Conservation (phyloP, 768 basidiomycete genomes). For the Lanmaoa rubissima region DNA sequence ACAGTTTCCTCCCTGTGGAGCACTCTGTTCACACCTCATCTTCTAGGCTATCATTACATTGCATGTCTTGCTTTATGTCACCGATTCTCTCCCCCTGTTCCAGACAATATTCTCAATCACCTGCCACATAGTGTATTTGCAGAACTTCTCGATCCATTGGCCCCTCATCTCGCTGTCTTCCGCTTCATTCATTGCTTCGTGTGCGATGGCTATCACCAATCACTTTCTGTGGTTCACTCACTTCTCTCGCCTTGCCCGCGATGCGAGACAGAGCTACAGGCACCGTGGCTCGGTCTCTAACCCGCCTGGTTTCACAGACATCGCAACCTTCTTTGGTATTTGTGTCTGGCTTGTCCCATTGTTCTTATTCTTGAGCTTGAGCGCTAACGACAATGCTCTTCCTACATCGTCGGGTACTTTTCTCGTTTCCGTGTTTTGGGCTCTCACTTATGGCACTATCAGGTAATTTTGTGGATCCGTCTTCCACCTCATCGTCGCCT, state of each 20-base stretch:
- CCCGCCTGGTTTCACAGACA: conserved; percentile 61
- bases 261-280: conserved; percentile 50
- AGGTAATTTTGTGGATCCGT: conserved; percentile 23
- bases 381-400: conserved; percentile 95
- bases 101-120: conserved; percentile 75
- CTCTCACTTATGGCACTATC: background rate
- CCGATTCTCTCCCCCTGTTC: conserved; percentile 76
- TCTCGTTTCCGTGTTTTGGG: background rate
- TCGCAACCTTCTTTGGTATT: conserved; percentile 79
- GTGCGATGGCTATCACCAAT: conserved; percentile 78
- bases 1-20: background rate
- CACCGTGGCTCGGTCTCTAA: conserved; percentile 40
- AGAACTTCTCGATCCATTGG: conserved; percentile 90
- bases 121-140: conserved; percentile 87
- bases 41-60: conserved; percentile 72
- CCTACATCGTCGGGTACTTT: conserved; percentile 61
- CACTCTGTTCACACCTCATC: conserved; percentile 5
- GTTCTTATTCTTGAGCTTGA: conserved; percentile 93
- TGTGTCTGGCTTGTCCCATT: conserved; percentile 90
- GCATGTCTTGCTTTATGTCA: conserved; percentile 73
- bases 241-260: conserved; percentile 72
- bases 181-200: conserved; percentile 79
- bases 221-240: conserved; percentile 98
- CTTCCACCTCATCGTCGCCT: conserved; percentile 17
- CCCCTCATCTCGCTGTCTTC: conserved; percentile 92